These are phyloP conservation scores for Brassica balearica DNA, from an alignment of 441 rosid genomes.

Conservation along the genomic window DNA sequence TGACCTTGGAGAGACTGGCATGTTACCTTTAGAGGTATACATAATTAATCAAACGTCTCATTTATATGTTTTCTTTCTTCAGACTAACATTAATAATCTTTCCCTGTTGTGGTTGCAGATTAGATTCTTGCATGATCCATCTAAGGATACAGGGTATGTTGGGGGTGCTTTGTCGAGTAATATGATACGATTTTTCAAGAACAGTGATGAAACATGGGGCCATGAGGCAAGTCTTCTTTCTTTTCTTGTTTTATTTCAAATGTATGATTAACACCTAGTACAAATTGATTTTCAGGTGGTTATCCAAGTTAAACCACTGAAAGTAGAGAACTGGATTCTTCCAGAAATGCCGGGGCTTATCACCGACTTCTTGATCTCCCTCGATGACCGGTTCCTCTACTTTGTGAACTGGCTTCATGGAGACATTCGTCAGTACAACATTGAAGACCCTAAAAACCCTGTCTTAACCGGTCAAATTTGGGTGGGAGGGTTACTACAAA, in stretches of 20 bases:
- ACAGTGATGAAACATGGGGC: slow-evolving; percentile 9
- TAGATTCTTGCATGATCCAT: slow-evolving; percentile 5
- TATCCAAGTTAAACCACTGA: not conserved
- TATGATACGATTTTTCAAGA: slow-evolving; percentile 5
- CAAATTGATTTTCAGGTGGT: not conserved
- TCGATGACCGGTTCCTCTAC: slow-evolving; percentile 6
- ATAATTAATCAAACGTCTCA: not conserved
- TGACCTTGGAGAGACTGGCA: slow-evolving; percentile 87
- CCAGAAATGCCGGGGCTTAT: slow-evolving; percentile 6
- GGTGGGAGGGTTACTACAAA: not conserved
- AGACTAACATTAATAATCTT: not conserved
- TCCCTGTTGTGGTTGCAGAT: not conserved
- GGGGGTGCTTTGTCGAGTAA: slow-evolving; percentile 9
- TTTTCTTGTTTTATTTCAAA: not conserved
- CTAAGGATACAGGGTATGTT: slow-evolving; percentile 7
- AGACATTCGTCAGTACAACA: slow-evolving; percentile 7
- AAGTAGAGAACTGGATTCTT: slow-evolving; percentile 1
- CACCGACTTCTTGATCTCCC: slow-evolving; percentile 8
- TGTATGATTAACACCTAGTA: not conserved
- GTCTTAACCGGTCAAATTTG: not conserved
- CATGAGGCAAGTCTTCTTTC: slow-evolving; percentile 2
- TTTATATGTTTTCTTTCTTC: not conserved
- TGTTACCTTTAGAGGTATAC: slow-evolving; percentile 78
- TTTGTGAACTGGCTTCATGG: slow-evolving; percentile 6
- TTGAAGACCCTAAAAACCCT: slow-evolving; percentile 2